Base-by-base conservation (phyloP, 768 basidiomycete genomes). In the Terana coerulea region DNA sequence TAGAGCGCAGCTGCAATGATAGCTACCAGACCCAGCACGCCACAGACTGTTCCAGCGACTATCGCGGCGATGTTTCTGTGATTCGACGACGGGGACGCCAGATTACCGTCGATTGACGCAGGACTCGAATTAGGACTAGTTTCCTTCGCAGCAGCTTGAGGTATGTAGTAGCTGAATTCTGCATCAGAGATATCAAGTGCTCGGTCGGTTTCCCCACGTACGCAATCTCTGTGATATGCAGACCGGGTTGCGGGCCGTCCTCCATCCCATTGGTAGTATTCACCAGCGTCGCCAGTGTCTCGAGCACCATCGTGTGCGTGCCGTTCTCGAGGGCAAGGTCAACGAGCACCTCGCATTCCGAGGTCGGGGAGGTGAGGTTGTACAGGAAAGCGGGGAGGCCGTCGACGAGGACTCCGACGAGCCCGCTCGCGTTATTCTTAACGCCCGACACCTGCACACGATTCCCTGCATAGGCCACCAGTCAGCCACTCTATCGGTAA, bases 131-230 rank as follows among this genome's bases (percentile, higher is more conserved):
- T 15, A n/a, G 51, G 36, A 9, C 35, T 35, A 31, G 43, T n/a
- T 9, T 8, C 34, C n/a, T n/a, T 33, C 12, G 17, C 31, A 33
- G 15, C 47, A 12, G 35, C 24, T 11, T 21, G 21, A 12, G 51
- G 51, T 5, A 42, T 30, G n/a, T 17, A 52, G 22, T 52, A 52
- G 26, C 51, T 52, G n/a, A n/a, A n/a, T n/a, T n/a, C n/a, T n/a
- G n/a, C n/a, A n/a, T 34, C 31, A 46, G 28, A 39, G n/a, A 11
- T 15, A 45, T 45, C 43, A 45, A 19, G n/a, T 29, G 22, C 14
- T n/a, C 44, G 44, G n/a, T n/a, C n/a, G n/a, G n/a, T n/a, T n/a
- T n/a, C n/a, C n/a, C n/a, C n/a, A n/a, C n/a, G n/a, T 17, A 52
- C 51, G 15, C 29, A 22, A 52, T 52, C 29, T 28, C 22, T 6